Evolutionary conservation across 1,139 yeast genomes (phyloP).

Genomic region (Spathaspora sp.): DNA sequence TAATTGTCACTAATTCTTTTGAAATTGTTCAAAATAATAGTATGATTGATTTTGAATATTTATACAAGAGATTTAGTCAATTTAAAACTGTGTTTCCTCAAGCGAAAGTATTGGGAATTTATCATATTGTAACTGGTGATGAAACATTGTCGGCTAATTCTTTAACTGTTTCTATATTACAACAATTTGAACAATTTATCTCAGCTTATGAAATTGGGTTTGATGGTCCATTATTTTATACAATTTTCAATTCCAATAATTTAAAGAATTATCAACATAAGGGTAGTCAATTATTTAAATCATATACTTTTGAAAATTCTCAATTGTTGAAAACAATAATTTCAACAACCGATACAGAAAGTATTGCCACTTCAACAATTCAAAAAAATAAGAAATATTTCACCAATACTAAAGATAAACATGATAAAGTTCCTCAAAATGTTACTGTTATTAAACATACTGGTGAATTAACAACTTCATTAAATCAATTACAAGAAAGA

Average conservation of each 20-base stretch:
- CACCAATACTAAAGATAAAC: constrained; percentile 9
- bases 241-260: constrained; percentile 3
- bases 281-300: constrained; percentile 6
- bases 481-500: constrained; percentile 23
- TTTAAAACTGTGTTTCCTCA: constrained; percentile 28
- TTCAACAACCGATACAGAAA: constrained; percentile 24
- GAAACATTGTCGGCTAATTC: constrained; percentile 9
- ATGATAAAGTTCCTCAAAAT: neutral
- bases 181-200: constrained; percentile 8
- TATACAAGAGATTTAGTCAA: constrained; percentile 26
- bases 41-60: constrained; percentile 23
- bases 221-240: constrained; percentile 2
- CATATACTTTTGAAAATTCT: constrained; percentile 5
- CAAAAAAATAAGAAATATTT: constrained; percentile 24
- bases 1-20: constrained; percentile 21
- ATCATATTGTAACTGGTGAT: constrained; percentile 17
- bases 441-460: constrained; percentile 13
- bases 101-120: constrained; percentile 29
- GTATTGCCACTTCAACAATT: constrained; percentile 28
- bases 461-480: constrained; percentile 17
- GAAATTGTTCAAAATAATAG: constrained; percentile 19
- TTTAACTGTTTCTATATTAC: constrained; percentile 6
- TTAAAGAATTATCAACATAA: constrained; percentile 4
- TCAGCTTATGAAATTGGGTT: constrained; percentile 5
- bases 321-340: constrained; percentile 15